These are phyloP conservation scores for Mortierella sp. DNA, from an alignment of 371 early-diverging fungal genomes.

Conservation along the genomic window DNA sequence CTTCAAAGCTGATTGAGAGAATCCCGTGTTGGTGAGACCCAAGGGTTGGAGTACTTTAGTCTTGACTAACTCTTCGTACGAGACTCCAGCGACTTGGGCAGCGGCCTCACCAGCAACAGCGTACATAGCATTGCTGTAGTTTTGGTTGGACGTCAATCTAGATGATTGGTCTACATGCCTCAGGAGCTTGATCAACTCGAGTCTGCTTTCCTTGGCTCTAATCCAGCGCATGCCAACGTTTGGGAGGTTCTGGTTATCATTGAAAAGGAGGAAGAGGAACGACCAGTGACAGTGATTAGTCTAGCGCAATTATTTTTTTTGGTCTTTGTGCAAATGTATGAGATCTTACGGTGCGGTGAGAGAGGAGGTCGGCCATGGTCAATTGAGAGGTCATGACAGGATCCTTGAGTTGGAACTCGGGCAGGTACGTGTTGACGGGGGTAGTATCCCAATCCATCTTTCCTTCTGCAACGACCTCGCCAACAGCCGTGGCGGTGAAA, in stretches of 20 bases:
- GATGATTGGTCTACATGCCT: conserved; percentile 5
- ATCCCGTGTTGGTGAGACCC: conserved; percentile 19
- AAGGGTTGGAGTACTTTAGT: conserved; percentile 25
- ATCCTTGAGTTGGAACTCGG: conserved; percentile 29
- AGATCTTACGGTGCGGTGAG: conserved; percentile 36
- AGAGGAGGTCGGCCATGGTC: conserved; percentile 31
- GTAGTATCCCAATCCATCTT: conserved; percentile 42
- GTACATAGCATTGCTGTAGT: conserved; percentile 34
- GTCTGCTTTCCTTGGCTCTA: background rate
- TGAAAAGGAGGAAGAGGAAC: background rate
- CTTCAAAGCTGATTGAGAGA: conserved; percentile 17
- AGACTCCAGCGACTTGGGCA: conserved; percentile 20
- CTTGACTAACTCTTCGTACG: conserved; percentile 19
- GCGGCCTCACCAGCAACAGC: conserved; percentile 31
- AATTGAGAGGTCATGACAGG: conserved; percentile 33
- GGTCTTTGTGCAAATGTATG: background rate
- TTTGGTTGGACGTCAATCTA: background rate
- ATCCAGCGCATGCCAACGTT: background rate
- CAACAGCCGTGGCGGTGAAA: conserved; percentile 34
- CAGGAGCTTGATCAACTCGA: conserved; percentile 19
- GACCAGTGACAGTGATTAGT: background rate
- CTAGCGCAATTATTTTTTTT: background rate
- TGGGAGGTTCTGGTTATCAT: conserved; percentile 2
- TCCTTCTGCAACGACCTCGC: conserved; percentile 40
- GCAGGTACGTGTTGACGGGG: conserved; percentile 30